Conservation (phyloP, 352 stramenopile genomes). For the Phytophthora hybrid region DNA sequence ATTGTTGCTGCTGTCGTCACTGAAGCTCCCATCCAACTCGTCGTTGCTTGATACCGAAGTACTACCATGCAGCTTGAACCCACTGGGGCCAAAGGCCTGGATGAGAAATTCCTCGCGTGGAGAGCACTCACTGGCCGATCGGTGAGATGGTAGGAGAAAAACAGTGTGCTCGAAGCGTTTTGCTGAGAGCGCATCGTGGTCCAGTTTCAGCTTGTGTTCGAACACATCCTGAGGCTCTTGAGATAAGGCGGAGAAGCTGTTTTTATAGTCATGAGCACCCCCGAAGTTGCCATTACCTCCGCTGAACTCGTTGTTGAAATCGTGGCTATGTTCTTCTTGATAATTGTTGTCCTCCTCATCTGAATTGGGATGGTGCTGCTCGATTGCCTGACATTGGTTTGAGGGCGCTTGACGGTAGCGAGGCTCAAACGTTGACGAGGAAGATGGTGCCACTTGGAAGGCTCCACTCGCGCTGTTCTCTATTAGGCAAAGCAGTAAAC, state of each 20-base stretch:
- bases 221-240: constrained; percentile 35
- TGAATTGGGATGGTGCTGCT: constrained; percentile 17
- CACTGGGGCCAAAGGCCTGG: constrained; percentile 68
- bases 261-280: constrained; percentile 19
- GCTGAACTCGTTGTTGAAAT: constrained; percentile 32
- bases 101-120: constrained; percentile 76
- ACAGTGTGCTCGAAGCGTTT: constrained; percentile 33
- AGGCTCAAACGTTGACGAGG: constrained; percentile 28
- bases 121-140: constrained; percentile 50
- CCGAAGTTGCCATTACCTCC: constrained; percentile 9
- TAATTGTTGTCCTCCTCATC: constrained; percentile 40
- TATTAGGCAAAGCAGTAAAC: constrained; percentile 9
- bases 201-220: constrained; percentile 27
- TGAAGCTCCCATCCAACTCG: constrained; percentile 41
- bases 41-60: constrained; percentile 36
- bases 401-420: constrained; percentile 22
- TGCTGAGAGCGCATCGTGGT: constrained; percentile 24
- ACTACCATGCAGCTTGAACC: constrained; percentile 55
- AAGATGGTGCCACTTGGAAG: constrained; percentile 19
- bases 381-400: constrained; percentile 25
- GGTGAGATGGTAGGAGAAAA: constrained; percentile 38
- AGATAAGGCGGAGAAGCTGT: constrained; percentile 16
- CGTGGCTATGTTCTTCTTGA: constrained; percentile 29
- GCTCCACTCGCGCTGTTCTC: constrained; percentile 20
- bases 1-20: constrained; percentile 39